phyloP scores from a whole-genome alignment of 495 filamentous ascomycete genomes.

The Aspergillus nidulans region DNA sequence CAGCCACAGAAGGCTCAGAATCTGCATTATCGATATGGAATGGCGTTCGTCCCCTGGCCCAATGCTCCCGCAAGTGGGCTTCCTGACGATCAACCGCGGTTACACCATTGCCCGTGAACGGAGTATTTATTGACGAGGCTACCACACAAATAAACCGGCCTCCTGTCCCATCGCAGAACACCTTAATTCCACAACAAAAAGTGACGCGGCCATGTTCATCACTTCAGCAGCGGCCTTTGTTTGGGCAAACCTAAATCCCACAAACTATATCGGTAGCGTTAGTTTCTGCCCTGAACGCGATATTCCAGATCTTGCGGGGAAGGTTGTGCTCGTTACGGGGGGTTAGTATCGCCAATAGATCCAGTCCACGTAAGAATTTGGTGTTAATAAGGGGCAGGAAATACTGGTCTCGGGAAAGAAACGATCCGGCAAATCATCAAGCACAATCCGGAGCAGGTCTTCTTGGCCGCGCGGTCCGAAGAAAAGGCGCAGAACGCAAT shows the following conservation, averaged over 20 bases:
- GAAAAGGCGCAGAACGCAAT: slow-evolving; percentile 30
- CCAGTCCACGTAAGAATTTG: not conserved
- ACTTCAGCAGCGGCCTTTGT: slow-evolving; percentile 22
- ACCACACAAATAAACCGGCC: not conserved
- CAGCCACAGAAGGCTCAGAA: not conserved
- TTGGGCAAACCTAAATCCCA: slow-evolving; percentile 19
- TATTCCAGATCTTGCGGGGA: slow-evolving; percentile 48
- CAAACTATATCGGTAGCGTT: slow-evolving; percentile 26
- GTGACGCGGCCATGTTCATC: not conserved
- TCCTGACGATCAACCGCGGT: not conserved
- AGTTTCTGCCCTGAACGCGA: slow-evolving; percentile 41
- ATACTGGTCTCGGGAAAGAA: slow-evolving; percentile 55
- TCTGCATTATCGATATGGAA: not conserved
- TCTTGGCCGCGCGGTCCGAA: slow-evolving; percentile 38
- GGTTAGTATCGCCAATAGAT: slow-evolving; percentile 25
- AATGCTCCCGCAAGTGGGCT: not conserved
- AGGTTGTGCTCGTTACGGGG: slow-evolving; percentile 54
- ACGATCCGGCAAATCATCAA: slow-evolving; percentile 49
- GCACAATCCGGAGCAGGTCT: slow-evolving; percentile 54
- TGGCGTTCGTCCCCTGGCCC: not conserved
- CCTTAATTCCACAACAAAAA: not conserved
- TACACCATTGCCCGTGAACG: not conserved
- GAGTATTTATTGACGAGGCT: not conserved
- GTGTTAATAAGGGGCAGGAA: slow-evolving; percentile 32
- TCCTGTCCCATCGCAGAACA: no score